Base-by-base conservation (phyloP, 495 filamentous ascomycete species). In the Penicillium odoratum region DNA sequence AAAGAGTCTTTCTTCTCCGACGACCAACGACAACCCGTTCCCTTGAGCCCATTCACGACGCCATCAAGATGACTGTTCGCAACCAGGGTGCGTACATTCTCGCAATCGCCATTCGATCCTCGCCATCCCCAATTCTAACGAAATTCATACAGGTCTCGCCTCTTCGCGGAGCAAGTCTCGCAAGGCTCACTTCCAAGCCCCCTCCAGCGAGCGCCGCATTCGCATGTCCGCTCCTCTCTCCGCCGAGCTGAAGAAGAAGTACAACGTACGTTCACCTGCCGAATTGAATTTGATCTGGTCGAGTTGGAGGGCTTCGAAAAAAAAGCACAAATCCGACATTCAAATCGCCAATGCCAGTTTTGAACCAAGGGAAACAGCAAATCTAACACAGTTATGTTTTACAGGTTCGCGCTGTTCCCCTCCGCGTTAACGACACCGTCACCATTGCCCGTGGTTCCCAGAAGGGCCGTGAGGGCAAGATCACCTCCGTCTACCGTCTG, bases 381-480 rank as follows among this genome's bases (percentile, higher is more conserved):
- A 57, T 55, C 54, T 59, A 66, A 68, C 65, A 40, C 10, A 5
- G 38, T 40, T 45, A 51, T 52, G 15, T 58, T 44, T 53, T 26
- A 63, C 67, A 96, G 91, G 92, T 96, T 76, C 93, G 92, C 79
- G 88, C 89, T 69, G 96, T 98, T 72, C 94, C 94, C 70, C 85
- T 98, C 84, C 92, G 94, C 82, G 95, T 95, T 79, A 93, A 97
- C 77, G 94, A 99, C 79, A 91, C 96, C 79, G 92, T 98, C 67
- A 76, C 78, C 69, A 86, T 99, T 69, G 84, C 89, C 66, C 92
- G 94, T 55, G 94, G 94, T 31, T 43, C 34, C 52, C 52, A 55
- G 52, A 55, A 55, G 52, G 52, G 92, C 75, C 90, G 91, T 66
- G 92, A 96, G 78, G 93, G 93, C 80, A 71, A 95, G 81, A 83